Percentiles rank a stretch among this genome's conserved stretches.
Conservation (phyloP, 1,284 basidiomycete species). For the Cutaneotrichosporon cutaneum region DNA sequence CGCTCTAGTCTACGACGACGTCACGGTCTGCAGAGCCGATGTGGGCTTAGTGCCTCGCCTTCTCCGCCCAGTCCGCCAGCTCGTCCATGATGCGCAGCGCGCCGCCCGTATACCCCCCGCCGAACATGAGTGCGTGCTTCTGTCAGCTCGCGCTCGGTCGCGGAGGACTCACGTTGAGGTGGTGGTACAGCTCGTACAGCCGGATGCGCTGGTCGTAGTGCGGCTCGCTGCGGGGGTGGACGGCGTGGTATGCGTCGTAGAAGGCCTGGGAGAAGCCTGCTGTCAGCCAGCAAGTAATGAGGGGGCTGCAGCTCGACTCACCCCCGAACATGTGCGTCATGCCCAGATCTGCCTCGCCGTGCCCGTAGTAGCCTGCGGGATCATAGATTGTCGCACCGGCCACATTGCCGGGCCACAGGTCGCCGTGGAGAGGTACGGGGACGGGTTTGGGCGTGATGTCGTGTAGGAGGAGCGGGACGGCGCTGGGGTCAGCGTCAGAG, state of each 20-base stretch:
- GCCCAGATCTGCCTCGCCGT: constrained; percentile 81
- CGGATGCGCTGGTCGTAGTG: constrained; percentile 69
- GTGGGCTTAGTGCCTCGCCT: not conserved
- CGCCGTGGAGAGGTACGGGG: constrained; percentile 79
- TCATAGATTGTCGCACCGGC: constrained; percentile 73
- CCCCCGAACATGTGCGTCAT: constrained; percentile 81
- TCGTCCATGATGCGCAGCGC: constrained; percentile 44
- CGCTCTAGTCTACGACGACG: not conserved
- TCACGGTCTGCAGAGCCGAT: too few relatives aligned
- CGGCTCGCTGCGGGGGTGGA: constrained; percentile 68
- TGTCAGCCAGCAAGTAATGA: constrained; percentile 12
- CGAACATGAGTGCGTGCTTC: constrained; percentile 51
- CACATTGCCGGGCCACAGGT: constrained; percentile 65
- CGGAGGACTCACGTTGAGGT: constrained; percentile 62
- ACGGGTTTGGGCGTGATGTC: constrained; percentile 59
- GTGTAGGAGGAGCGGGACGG: constrained; percentile 70
- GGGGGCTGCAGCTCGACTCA: too few relatives aligned
- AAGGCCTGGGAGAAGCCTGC: constrained; percentile 67
- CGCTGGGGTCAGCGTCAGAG: constrained; percentile 60
- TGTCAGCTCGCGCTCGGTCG: constrained; percentile 1
- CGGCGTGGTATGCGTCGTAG: constrained; percentile 69
- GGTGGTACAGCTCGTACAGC: constrained; percentile 82
- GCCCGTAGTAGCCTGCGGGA: constrained; percentile 77
- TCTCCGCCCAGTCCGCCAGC: constrained; percentile 37
- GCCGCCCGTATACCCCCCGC: constrained; percentile 41